These are phyloP conservation scores for Calonectria hawksworthii DNA, from an alignment of 2,329 filamentous ascomycete genomes.

Conservation along the genomic window DNA sequence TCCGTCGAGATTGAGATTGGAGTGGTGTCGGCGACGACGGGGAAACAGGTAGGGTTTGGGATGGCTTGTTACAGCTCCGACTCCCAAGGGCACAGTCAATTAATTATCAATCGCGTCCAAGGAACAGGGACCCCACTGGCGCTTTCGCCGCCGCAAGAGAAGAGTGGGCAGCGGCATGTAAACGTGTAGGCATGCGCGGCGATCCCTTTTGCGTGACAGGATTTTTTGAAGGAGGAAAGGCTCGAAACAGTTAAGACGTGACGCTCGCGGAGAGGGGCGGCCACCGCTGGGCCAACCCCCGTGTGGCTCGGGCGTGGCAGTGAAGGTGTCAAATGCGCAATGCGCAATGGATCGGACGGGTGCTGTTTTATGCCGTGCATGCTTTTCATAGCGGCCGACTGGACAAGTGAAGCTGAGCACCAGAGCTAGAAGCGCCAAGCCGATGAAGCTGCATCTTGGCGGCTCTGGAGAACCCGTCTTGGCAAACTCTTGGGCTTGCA, in stretches of 20 bases:
- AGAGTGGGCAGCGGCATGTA: not conserved
- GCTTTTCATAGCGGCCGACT: not conserved
- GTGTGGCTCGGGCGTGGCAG: conserved; percentile 14
- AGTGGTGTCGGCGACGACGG: conserved; percentile 1
- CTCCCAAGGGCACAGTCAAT: not conserved
- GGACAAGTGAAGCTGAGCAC: not conserved
- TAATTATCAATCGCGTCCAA: conserved; percentile 12
- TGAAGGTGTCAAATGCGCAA: not conserved
- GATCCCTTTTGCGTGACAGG: not conserved
- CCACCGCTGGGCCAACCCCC: not conserved
- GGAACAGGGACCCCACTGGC: not conserved
- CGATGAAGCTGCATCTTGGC: not conserved
- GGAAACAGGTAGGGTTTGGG: not conserved
- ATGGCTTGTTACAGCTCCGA: conserved; percentile 4
- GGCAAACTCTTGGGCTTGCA: not conserved
- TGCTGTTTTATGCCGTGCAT: not conserved
- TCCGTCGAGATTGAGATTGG: not conserved
- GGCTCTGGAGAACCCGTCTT: conserved; percentile 9
- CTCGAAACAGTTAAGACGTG: not conserved
- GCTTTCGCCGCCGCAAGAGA: not conserved
- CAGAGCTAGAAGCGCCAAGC: not conserved
- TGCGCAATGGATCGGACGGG: not conserved
- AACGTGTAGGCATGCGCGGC: not conserved
- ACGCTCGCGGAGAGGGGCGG: not conserved
- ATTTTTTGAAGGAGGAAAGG: not conserved